Base-by-base conservation (phyloP, 139 green algal genomes). In the Auxenochlorella pyrenoidosa region DNA sequence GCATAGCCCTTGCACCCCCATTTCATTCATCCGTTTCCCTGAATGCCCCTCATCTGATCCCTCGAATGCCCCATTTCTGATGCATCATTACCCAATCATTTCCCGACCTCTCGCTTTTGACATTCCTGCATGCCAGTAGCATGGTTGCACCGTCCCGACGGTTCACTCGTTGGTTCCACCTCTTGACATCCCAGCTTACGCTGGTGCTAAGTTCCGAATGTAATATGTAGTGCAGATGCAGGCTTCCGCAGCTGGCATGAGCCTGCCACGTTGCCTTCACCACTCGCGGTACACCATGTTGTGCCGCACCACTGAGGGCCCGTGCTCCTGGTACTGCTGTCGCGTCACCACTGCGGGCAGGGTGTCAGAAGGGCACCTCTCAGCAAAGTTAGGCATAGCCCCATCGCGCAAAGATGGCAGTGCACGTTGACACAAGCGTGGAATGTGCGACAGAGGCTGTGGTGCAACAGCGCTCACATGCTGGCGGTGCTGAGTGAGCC, bases 281-380 rank as follows among this genome's bases (percentile, higher is more conserved):
- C 79, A 85, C 58, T 85, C 79, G 0, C 58, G 59, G 59, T 85
- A 83, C 30, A 91, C 85, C 28, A 76, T 43, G 71, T 96, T 97
- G 70, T 65, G 86, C 13, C 94, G 86, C 85, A 94, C 93, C 59
- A 96, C 92, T 43, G 80, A 86, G 71, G 95, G 93, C 1, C 95
- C 95, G 41, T 92, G 82, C 88, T 97, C 95, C 51, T 91, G 65
- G 82, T 97, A 97, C 83, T 83, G 80, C 80, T 85, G 38, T 10
- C 80, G 80, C 32, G 80, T 77, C 63, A 85, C 80, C 15, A 63
- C 80, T 76, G 80, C 63, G 60, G 28, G 40, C 24, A 71, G 60
- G 60, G 60, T 68, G 60, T 15, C 12, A 24, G 41, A 80, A 6
- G 40, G 6, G 66, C 4, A 30, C 4, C n/a, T n/a, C n/a, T n/a